Conservation (phyloP, 176 grass and related monocot genomes). For the Neostapfia colusana region DNA sequence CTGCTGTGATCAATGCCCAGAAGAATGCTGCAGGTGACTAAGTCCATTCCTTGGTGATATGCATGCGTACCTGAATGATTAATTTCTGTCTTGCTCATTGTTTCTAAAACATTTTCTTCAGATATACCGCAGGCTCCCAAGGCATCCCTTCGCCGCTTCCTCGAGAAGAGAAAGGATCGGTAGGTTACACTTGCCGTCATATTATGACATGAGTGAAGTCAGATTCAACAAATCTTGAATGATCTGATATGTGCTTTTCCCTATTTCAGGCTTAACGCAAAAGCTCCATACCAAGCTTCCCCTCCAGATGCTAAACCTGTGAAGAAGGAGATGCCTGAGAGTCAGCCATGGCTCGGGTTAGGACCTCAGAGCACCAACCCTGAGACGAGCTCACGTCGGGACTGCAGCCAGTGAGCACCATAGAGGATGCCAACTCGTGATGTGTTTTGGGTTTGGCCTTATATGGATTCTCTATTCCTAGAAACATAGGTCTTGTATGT, state of each 20-base stretch:
- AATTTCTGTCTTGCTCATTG: conserved; percentile 16
- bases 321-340: conserved; percentile 46
- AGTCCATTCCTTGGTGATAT: conserved; percentile 10
- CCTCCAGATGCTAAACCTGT: conserved; percentile 31
- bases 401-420: not conserved
- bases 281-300: conserved; percentile 56
- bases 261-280: conserved; percentile 53
- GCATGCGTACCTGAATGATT: not conserved
- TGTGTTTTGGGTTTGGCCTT: not conserved
- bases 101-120: conserved; percentile 34
- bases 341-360: conserved; percentile 65
- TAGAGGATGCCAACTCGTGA: not conserved
- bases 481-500: conserved; percentile 29
- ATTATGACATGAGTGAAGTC: not conserved
- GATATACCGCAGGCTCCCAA: conserved; percentile 74
- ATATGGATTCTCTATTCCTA: not conserved
- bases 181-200: conserved; percentile 31
- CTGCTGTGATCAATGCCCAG: conserved; percentile 24
- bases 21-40: conserved; percentile 53
- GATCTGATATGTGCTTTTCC: conserved; percentile 13
- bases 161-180: conserved; percentile 91
- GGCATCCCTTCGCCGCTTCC: conserved; percentile 70
- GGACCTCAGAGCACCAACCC: conserved; percentile 31
- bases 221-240: not conserved
- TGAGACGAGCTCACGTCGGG: not conserved